These are phyloP conservation scores for Naganishia friedmannii DNA, from an alignment of 768 basidiomycete species.

Conservation along the genomic window DNA sequence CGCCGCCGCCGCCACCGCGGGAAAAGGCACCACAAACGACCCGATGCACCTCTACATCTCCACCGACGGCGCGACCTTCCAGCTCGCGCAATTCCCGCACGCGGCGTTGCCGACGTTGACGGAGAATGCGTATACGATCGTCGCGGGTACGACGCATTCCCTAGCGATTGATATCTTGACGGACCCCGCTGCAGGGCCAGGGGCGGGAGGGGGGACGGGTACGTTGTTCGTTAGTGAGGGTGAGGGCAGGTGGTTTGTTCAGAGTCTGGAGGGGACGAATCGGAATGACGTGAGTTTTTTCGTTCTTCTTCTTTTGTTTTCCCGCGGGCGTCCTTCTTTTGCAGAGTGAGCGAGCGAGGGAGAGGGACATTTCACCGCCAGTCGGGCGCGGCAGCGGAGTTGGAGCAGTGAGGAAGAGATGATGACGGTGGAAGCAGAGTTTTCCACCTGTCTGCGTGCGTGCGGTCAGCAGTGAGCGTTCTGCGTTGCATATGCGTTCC, in stretches of 20 bases:
- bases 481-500: too few species aligned
- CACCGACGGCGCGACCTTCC: conserved; percentile 78
- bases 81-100: conserved; percentile 87
- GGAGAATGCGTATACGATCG: conserved; percentile 77
- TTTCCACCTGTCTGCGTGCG: too few species aligned
- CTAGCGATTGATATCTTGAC: conserved; percentile 90
- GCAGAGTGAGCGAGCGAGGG: too few species aligned
- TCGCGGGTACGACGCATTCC: conserved; percentile 80
- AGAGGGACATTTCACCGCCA: too few species aligned
- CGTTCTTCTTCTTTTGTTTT: too few species aligned
- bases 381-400: too few species aligned
- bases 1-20: too few species aligned
- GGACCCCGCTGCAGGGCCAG: conserved; percentile 42
- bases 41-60: conserved; percentile 69
- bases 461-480: too few species aligned
- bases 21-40: conserved; percentile 36
- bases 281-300: conserved; percentile 61
- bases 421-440: too few species aligned
- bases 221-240: conserved; percentile 94
- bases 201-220: conserved; percentile 60
- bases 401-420: too few species aligned
- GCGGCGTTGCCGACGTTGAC: conserved; percentile 47
- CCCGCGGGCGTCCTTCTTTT: too few species aligned
- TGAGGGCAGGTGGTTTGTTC: conserved; percentile 91
- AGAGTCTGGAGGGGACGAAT: conserved; percentile 88